Conservation (phyloP, 805 yeast species). For the Sugiyamaella chiloensis region DNA sequence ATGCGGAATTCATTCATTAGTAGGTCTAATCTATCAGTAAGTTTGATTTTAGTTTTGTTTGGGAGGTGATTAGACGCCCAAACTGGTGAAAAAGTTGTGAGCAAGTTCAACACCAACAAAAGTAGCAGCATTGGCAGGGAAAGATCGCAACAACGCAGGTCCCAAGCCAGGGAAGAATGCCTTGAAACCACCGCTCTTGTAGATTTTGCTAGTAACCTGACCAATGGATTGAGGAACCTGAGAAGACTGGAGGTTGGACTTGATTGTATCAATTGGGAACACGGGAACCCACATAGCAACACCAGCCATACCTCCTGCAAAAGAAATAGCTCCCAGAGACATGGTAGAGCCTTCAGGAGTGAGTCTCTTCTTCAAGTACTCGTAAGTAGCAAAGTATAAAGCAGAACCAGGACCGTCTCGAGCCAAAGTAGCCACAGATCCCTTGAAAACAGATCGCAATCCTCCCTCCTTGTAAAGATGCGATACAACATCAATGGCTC, state of each 20-base stretch:
- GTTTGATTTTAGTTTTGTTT: background rate
- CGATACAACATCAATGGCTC: slow-evolving; percentile 58
- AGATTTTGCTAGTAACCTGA: slow-evolving; percentile 65
- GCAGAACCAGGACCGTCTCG: slow-evolving; percentile 99
- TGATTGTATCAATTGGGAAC: slow-evolving; percentile 94
- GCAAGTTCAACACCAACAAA: slow-evolving; percentile 93
- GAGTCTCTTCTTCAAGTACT: slow-evolving; percentile 63
- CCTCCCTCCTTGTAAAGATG: slow-evolving; percentile 80
- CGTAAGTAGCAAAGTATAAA: slow-evolving; percentile 91
- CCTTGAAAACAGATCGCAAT: slow-evolving; percentile 77
- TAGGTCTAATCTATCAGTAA: too few species aligned
- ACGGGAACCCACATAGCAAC: slow-evolving; percentile 95
- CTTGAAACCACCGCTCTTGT: slow-evolving; percentile 72
- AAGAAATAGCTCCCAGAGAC: slow-evolving; percentile 69
- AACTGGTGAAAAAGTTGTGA: slow-evolving; percentile 32
- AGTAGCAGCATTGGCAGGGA: slow-evolving; percentile 99
- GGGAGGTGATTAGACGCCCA: slow-evolving; percentile 6
- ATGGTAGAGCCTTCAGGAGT: slow-evolving; percentile 55
- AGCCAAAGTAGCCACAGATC: slow-evolving; percentile 87
- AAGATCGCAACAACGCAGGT: slow-evolving; percentile 88
- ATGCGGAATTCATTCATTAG: slow-evolving; percentile 3
- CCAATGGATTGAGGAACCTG: slow-evolving; percentile 49
- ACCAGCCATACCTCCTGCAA: slow-evolving; percentile 96
- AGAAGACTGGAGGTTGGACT: slow-evolving; percentile 74
- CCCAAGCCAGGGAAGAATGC: slow-evolving; percentile 98